Conservation (phyloP, 2,329 filamentous ascomycete species). For the Xylaria sp. region DNA sequence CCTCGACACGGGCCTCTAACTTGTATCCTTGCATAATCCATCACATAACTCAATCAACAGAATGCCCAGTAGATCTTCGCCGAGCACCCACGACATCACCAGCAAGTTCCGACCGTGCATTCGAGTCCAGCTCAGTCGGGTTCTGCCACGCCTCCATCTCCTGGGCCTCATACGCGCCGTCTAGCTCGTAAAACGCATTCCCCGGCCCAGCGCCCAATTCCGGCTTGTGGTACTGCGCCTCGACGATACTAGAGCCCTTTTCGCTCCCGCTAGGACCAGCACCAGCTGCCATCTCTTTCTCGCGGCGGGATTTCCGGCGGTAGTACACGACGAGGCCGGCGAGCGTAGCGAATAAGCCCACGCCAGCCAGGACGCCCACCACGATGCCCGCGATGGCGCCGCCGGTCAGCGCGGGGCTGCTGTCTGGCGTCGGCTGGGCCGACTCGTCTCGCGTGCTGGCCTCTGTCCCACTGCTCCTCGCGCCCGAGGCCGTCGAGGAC, state of each 20-base stretch:
- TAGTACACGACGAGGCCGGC: conserved; percentile 5
- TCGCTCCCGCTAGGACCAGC: no score
- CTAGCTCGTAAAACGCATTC: conserved; percentile 4
- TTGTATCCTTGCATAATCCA: no score
- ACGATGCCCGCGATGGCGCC: conserved; percentile 1
- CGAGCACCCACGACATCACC: no score
- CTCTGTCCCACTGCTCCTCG: background rate
- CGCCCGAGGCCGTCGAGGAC: background rate
- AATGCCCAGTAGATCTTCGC: no score
- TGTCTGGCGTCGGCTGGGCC: background rate
- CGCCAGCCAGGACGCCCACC: background rate
- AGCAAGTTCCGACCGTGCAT: background rate
- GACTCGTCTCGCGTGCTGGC: background rate
- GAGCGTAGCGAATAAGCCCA: background rate
- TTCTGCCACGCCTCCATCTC: background rate
- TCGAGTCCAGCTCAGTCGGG: conserved; percentile 2
- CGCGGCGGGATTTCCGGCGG: background rate
- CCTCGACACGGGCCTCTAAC: no score
- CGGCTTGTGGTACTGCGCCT: background rate
- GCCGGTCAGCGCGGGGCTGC: background rate
- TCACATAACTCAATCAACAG: no score
- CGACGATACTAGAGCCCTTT: no score
- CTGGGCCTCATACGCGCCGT: background rate
- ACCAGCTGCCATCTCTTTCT: no score
- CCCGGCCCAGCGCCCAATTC: background rate